Percentiles rank a stretch among this genome's conserved stretches.
Evolutionary conservation across 116 monocot species (phyloP).

Genomic region (Iris pallida): DNA sequence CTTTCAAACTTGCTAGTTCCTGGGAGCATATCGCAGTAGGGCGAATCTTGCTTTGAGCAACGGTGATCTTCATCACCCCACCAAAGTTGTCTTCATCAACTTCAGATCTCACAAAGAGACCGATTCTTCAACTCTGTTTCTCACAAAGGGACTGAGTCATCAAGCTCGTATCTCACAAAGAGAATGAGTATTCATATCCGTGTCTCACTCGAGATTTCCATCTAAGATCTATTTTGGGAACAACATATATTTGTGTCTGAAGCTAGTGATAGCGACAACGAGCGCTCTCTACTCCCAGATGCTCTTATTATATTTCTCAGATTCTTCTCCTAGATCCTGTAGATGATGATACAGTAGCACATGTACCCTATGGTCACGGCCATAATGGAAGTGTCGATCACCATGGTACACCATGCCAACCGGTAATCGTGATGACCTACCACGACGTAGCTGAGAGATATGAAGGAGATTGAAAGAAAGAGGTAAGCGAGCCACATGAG

Average conservation of each 20-base stretch:
- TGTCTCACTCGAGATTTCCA: no score
- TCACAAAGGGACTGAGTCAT: no score
- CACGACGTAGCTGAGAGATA: slow-evolving; percentile 14
- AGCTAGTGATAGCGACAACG: slow-evolving; percentile 9
- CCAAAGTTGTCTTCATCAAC: no score
- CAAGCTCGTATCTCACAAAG: no score
- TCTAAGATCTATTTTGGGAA: no score
- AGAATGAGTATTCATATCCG: no score
- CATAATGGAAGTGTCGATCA: slow-evolving; percentile 18
- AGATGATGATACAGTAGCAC: slow-evolving; percentile 14
- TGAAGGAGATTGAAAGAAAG: slow-evolving; percentile 14
- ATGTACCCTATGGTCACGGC: slow-evolving; percentile 11
- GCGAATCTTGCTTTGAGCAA: no score
- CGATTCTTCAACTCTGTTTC: no score
- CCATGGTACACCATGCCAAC: slow-evolving; percentile 16
- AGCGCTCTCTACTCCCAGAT: slow-evolving; percentile 1
- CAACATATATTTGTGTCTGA: slow-evolving; percentile 14
- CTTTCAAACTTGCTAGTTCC: no score
- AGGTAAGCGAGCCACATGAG: slow-evolving; percentile 27
- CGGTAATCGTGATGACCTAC: slow-evolving; percentile 2
- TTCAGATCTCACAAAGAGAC: no score
- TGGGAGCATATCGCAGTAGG: no score
- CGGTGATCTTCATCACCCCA: no score
- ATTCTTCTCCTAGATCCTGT: slow-evolving; percentile 14
- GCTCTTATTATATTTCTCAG: slow-evolving; percentile 9